A percentile compares a stretch with the other conserved stretches of the same genome.
Evolutionary conservation across 2,329 filamentous ascomycete species (phyloP).

Genomic region (Paecilomyces dactylethromorphus): DNA sequence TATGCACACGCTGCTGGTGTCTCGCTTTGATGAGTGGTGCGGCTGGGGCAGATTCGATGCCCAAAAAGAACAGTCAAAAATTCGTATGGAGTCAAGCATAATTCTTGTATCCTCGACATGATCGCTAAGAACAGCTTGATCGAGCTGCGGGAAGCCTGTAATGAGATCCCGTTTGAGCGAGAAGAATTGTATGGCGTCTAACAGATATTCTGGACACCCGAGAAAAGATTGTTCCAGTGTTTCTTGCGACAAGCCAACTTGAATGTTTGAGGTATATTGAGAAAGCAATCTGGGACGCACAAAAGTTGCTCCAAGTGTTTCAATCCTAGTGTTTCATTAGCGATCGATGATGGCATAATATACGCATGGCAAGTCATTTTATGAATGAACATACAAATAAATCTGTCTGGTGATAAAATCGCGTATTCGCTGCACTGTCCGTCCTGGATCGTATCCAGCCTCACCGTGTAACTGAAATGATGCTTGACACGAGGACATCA

Average conservation of each 20-base stretch:
- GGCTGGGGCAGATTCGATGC: background rate
- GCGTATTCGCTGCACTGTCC: background rate
- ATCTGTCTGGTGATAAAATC: slow-evolving; percentile 2
- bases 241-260: slow-evolving; percentile 14
- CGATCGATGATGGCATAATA: background rate
- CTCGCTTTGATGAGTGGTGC: slow-evolving; percentile 8
- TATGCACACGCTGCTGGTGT: slow-evolving; percentile 15
- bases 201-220: slow-evolving; percentile 27
- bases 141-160: background rate
- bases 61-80: background rate
- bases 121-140: background rate
- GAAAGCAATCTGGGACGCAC: slow-evolving; percentile 24
- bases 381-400: background rate
- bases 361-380: background rate
- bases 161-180: background rate
- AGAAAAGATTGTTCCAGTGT: slow-evolving; percentile 27
- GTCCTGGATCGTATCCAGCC: background rate
- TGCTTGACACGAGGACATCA: background rate
- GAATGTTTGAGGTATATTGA: slow-evolving; percentile 9
- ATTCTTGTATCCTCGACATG: background rate
- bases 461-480: background rate
- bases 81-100: background rate
- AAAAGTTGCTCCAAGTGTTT: slow-evolving; percentile 26
- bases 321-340: slow-evolving; percentile 17
- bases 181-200: slow-evolving; percentile 11